Evolutionary conservation across 2,329 filamentous ascomycete species (phyloP), one percentile per base, ranked within the genome.

Genomic region (Chrysoporthe cubensis): DNA sequence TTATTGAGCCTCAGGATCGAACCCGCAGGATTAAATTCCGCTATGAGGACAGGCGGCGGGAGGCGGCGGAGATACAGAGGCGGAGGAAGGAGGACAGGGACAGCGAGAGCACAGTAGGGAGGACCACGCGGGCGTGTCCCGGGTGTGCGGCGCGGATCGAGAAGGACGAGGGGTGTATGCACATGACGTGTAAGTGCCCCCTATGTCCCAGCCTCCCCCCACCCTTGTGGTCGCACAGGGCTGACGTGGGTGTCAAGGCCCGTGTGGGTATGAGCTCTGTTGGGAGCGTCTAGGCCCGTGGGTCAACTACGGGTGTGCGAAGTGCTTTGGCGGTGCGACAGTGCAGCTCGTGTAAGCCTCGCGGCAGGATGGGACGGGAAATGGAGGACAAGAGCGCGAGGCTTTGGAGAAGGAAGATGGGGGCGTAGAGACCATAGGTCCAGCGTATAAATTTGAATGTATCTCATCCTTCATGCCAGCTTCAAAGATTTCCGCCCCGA

Each of bases 181-280:
- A 73, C 54, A 73, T 73, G 72, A 71, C 65, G 1, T 73, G 72
- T 72, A 52, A 68, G 71, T 52, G 9, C 8, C 8, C 8, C 37
- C 37, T 9, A 40, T 1, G 37, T 40, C 37, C 37, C 9, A 40
- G 26, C 26, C 26, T 26, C 26, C 2, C 26, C 26, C 37, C 9
- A 6, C 6, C 4, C 37, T 40, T 9, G 37, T 7, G 37, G 5
- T 40, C 6, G 5, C 37, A 40, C 37, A 40, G 37, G 9, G 37
- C 37, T 40, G 37, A 40, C 37, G 4, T 40, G 37, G 26, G 4
- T 40, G 16, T n/a, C 26, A 11, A 67, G 66, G 66, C 42, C 63
- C 14, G 44, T 73, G 71, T 48, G 43, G 65, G 1, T 43, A 66
- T 52, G 50, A 71, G 26, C 70, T 73, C 56, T 73, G 70, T 56